A percentile compares a stretch with the other conserved stretches of the same genome.
phyloP scores from a whole-genome alignment of 148 eudicot genomes.

The Spergularia marina region DNA sequence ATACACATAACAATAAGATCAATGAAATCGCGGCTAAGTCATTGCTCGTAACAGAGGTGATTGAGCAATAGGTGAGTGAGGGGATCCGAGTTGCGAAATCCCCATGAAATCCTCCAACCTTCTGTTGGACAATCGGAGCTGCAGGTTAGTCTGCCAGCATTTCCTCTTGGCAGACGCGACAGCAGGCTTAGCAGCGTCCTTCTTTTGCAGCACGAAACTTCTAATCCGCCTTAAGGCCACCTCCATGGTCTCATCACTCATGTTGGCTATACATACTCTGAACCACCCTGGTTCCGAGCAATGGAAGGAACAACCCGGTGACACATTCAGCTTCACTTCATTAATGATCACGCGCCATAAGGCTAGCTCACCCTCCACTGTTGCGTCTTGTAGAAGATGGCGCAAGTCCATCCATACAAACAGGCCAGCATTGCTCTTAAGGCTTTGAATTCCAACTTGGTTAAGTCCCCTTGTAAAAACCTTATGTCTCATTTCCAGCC shows the following conservation, averaged over 20 bases:
- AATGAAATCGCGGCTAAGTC: slow-evolving; percentile 22
- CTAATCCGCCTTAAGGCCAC: slow-evolving; percentile 43
- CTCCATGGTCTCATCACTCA: slow-evolving; percentile 46
- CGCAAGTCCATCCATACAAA: slow-evolving; percentile 66
- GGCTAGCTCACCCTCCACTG: slow-evolving; percentile 47
- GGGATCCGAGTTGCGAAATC: slow-evolving; percentile 51
- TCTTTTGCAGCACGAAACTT: slow-evolving; percentile 34
- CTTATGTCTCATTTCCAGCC: slow-evolving; percentile 35
- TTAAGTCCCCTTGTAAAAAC: slow-evolving; percentile 33
- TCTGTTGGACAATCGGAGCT: slow-evolving; percentile 57
- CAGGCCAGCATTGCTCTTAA: slow-evolving; percentile 58
- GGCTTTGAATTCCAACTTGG: slow-evolving; percentile 37
- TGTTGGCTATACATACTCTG: slow-evolving; percentile 65
- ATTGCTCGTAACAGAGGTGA: slow-evolving; percentile 70
- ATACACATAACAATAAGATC: too few relatives aligned
- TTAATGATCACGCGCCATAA: slow-evolving; percentile 51
- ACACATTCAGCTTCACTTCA: slow-evolving; percentile 55
- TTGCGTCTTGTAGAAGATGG: slow-evolving; percentile 33
- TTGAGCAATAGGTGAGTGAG: slow-evolving; percentile 56
- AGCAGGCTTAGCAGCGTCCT: slow-evolving; percentile 20
- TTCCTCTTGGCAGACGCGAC: slow-evolving; percentile 40
- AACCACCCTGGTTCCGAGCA: slow-evolving; percentile 76
- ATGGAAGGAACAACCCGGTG: slow-evolving; percentile 66
- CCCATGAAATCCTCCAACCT: slow-evolving; percentile 55
- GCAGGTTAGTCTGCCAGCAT: slow-evolving; percentile 50